Base-by-base conservation (phyloP, 202 grass and related monocot species). In the Bolboschoenoplectus hybrid region DNA sequence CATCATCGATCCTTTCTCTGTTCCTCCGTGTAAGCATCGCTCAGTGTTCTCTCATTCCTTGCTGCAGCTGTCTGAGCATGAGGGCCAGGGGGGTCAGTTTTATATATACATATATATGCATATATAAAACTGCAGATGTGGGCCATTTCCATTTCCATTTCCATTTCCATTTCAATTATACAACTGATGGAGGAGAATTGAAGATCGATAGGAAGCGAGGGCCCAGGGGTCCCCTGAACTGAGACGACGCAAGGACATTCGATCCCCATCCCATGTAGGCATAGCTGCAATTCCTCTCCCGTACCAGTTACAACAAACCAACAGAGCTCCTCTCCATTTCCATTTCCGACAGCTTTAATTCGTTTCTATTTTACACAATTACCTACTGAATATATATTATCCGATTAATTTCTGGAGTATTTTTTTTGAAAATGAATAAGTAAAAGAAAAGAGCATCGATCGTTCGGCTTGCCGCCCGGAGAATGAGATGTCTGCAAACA, bases 191-290 rank as follows among this genome's bases (percentile, higher is more conserved):
- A 81, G 26, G 55, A 84, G 67, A 84, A 84, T 77, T 73, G 17
- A 74, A 82, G 77, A 26, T 26, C 26, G 0, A 39, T 80, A 39
- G 46, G 46, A 63, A 47, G 2, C 1, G 12, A 36, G 55, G 63
- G 86, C 75, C 1, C 19, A 36, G 55, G 63, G 86, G 85, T 83
- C 80, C 86, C 67, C 60, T 74, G 26, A 82, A 82, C 65, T 87
- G 35, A 13, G 64, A 52, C 34, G 61, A 13, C 14, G 14, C 11
- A 74, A 88, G 86, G 68, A 83, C 80, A 87, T 83, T 26, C 51
- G 76, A 53, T 67, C 83, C 80, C 40, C 80, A 80, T 17, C 69
- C 26, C 26, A 26, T 26, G 26, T 26, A 26, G 26, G 26, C 26
- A 26, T 26, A 26, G 26, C 26, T 26, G 26, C 26, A 26, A 26